Evolutionary conservation across 208 protist species (phyloP).

Genomic region (Balamuthia mandrillaris): DNA sequence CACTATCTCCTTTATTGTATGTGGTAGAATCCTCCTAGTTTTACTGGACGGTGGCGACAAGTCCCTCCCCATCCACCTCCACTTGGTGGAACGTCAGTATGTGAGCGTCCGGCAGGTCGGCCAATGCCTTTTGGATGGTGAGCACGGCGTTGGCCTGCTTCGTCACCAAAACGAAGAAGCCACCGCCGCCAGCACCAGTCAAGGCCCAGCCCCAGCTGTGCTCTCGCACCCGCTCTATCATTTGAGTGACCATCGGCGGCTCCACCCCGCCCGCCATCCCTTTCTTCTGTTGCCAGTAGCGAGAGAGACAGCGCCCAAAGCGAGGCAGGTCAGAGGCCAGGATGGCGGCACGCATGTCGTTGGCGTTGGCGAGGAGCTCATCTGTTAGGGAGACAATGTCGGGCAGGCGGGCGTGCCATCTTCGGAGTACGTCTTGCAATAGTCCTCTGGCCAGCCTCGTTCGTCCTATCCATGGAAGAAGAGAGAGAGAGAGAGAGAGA

Average conservation of each 20-base stretch:
- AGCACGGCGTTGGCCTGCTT: neutral
- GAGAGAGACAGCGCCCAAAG: neutral
- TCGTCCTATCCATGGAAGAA: neutral
- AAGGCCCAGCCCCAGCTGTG: neutral
- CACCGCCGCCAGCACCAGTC: conserved; percentile 45
- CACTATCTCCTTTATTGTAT: too few species aligned
- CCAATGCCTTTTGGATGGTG: neutral
- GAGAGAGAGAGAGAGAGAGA: neutral
- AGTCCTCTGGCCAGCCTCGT: conserved; percentile 44
- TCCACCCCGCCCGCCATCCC: conserved; percentile 23
- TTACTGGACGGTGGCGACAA: too few species aligned
- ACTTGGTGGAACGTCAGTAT: neutral
- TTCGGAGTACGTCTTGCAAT: conserved; percentile 49
- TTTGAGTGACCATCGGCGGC: neutral
- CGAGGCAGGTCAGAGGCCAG: neutral
- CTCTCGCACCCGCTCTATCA: neutral
- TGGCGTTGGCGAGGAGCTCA: neutral
- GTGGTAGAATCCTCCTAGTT: too few species aligned
- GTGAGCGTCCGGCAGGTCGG: neutral
- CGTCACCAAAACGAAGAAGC: neutral
- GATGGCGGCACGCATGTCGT: neutral
- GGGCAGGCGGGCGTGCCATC: conserved; percentile 22
- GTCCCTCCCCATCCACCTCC: too few species aligned
- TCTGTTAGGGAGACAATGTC: conserved; percentile 4
- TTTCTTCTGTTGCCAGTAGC: conserved; percentile 50